These are phyloP conservation scores for Podaxis carcinomalis DNA, from an alignment of 768 basidiomycete species.

Conservation along the genomic window DNA sequence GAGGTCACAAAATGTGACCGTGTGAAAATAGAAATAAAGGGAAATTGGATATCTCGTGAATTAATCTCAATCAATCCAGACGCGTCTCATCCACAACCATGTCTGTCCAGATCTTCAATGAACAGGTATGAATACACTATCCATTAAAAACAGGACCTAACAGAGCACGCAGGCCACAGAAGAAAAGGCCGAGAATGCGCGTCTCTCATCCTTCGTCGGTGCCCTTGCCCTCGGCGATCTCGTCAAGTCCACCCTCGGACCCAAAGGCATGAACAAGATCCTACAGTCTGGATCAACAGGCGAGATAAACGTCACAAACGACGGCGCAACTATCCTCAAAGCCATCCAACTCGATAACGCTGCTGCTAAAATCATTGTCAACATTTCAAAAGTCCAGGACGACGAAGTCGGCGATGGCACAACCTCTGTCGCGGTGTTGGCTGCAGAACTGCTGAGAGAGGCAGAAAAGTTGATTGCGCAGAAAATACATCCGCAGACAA, in stretches of 20 bases:
- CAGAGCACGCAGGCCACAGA: slow-evolving; percentile 61
- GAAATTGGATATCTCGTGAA: not conserved
- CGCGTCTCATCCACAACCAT: slow-evolving; percentile 12
- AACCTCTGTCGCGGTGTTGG: slow-evolving; percentile 87
- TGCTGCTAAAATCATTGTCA: slow-evolving; percentile 98
- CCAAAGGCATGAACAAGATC: slow-evolving; percentile 99
- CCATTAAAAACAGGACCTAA: not conserved
- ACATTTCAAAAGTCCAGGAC: slow-evolving; percentile 99
- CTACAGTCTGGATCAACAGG: slow-evolving; percentile 87
- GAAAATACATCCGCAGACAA: slow-evolving; percentile 97
- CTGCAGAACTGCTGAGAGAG: slow-evolving; percentile 87
- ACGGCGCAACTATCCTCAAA: slow-evolving; percentile 97
- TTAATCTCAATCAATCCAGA: slow-evolving; percentile 2
- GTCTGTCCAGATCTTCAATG: slow-evolving; percentile 26
- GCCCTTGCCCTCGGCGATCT: slow-evolving; percentile 96
- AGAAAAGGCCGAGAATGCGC: slow-evolving; percentile 97
- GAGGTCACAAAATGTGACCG: not conserved
- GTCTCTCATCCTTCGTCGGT: slow-evolving; percentile 96
- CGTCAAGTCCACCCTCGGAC: slow-evolving; percentile 97
- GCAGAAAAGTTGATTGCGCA: slow-evolving; percentile 90
- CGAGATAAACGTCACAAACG: slow-evolving; percentile 96
- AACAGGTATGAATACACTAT: slow-evolving; percentile 15
- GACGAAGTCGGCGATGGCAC: slow-evolving; percentile 98
- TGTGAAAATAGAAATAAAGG: not conserved
- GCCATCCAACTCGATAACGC: slow-evolving; percentile 97